Base-by-base conservation (phyloP, 2,329 filamentous ascomycete genomes). In the Ascochyta lentis region DNA sequence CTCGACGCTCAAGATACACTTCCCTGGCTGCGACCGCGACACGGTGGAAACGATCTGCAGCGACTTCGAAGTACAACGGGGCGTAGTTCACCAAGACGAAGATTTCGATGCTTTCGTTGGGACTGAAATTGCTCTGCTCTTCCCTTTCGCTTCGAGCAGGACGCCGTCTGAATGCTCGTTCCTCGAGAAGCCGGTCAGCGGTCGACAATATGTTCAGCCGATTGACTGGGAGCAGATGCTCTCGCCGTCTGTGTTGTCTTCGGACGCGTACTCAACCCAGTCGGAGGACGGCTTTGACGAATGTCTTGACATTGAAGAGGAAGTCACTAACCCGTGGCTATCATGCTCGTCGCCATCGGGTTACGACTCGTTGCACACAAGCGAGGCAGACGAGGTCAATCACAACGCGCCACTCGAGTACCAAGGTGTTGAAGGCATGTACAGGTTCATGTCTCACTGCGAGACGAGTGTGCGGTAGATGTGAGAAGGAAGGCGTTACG, bases 1-100 rank as follows among this genome's bases (percentile, higher is more conserved):
- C 31, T 86, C 86, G 2, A 84, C 85, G 0, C 78, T 97, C 4
- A 87, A 92, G 31, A 87, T 98, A 2, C 89, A 92, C 27, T 98
- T 99, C 69, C 92, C 93, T 0, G 95, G 95, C 3, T 93, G 95
- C 59, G 94, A 98, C 68, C 87, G 87, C 0, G 85, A 88, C 15
- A 91, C 90, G 0, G 89, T 96, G 0, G 91, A 96, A 70, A 81
- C 83, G 3, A 83, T 99, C 1, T 97, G 93, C 72, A 86, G 91
- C 42, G 95, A 99, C 72, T 83, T 96, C 10, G 90, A 89, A n/a
- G 83, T 99, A 7, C 86, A 88, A 59, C 84, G 92, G 49, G 95
- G 95, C 1, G 79, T 90, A 4, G 84, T 98, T 4, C 80, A 84
- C 12, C 89, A 98, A 77, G 95, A 98, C 61, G 81, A 84, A 29